A percentile compares a stretch with the other conserved stretches of the same genome.
These are phyloP conservation scores for Sarocladiaceae sp. DNA, from an alignment of 2,329 filamentous ascomycete genomes.

Conservation along the genomic window DNA sequence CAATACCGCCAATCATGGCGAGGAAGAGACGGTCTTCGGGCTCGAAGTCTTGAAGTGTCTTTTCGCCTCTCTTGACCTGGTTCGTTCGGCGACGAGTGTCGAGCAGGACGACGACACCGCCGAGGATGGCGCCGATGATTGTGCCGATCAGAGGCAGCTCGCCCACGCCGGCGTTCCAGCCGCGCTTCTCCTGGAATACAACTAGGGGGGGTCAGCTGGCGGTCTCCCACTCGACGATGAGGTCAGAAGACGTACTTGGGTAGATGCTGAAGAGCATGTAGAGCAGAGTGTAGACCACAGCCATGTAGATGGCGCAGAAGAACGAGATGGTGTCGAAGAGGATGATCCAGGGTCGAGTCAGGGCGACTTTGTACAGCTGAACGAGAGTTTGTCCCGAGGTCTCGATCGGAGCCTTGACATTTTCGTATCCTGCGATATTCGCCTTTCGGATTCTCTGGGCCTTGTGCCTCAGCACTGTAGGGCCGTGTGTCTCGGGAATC, in stretches of 20 bases:
- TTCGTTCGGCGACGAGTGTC: constrained; percentile 29
- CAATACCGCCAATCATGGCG: constrained; percentile 46
- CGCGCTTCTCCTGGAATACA: constrained; percentile 44
- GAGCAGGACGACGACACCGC: constrained; percentile 32
- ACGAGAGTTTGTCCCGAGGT: constrained; percentile 27
- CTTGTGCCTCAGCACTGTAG: constrained; percentile 45
- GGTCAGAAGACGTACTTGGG: constrained; percentile 19
- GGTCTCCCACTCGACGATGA: neutral
- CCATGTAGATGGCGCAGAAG: constrained; percentile 44
- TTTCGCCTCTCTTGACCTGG: constrained; percentile 30
- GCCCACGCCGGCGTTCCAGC: constrained; percentile 48
- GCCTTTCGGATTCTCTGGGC: constrained; percentile 43
- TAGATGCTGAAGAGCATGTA: constrained; percentile 55
- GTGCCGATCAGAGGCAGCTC: constrained; percentile 46
- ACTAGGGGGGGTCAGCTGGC: constrained; percentile 17
- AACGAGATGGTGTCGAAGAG: constrained; percentile 48
- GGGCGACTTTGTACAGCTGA: constrained; percentile 42
- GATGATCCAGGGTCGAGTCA: constrained; percentile 48
- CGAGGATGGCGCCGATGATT: constrained; percentile 40
- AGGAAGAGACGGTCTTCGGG: constrained; percentile 53
- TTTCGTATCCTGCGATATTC: constrained; percentile 39
- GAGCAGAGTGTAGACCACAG: constrained; percentile 44
- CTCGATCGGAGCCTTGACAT: constrained; percentile 44
- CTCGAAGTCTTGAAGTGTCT: constrained; percentile 18
- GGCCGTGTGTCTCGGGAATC: constrained; percentile 51